These are phyloP conservation scores for Bipolaris sorokiniana DNA, from an alignment of 2,329 filamentous ascomycete genomes.

Conservation along the genomic window DNA sequence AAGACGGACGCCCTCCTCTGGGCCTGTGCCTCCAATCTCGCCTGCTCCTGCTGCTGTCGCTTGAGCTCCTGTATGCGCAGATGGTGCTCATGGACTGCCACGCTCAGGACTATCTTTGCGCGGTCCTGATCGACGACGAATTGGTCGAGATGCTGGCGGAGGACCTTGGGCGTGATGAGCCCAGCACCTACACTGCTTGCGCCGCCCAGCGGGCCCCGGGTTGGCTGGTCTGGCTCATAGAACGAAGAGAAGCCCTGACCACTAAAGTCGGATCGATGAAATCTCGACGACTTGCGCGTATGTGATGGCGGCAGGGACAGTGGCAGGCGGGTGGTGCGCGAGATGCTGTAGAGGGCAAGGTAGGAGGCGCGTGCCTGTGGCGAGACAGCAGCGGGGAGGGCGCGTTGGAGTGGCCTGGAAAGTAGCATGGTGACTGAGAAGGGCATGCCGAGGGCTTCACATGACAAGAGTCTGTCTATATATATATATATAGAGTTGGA, in stretches of 20 bases:
- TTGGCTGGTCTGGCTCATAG: constrained; percentile 68
- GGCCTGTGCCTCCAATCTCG: constrained; percentile 73
- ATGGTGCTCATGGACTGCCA: constrained; percentile 96
- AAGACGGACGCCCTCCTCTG: constrained; percentile 72
- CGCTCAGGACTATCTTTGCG: constrained; percentile 90
- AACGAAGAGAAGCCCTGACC: constrained; percentile 66
- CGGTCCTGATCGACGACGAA: constrained; percentile 96
- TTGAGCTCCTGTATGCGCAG: constrained; percentile 80
- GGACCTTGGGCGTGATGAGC: constrained; percentile 65
- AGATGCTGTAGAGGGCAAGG: constrained; percentile 42
- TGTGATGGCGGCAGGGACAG: constrained; percentile 20
- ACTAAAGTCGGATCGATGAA: constrained; percentile 66
- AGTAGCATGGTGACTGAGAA: constrained; percentile 28
- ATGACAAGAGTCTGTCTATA: background rate
- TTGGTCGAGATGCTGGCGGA: constrained; percentile 92
- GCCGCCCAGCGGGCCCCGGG: constrained; percentile 66
- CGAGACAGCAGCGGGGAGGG: constrained; percentile 40
- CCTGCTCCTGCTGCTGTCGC: constrained; percentile 78
- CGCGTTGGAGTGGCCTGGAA: constrained; percentile 28
- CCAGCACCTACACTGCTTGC: constrained; percentile 64
- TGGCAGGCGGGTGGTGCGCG: constrained; percentile 20
- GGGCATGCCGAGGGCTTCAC: constrained; percentile 1
- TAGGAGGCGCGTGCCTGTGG: constrained; percentile 52
- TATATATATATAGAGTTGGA: background rate
- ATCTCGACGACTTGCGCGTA: constrained; percentile 52